A percentile compares a stretch with the other conserved stretches of the same genome.
phyloP scores from a whole-genome alignment of 768 basidiomycete genomes.

The Kwoniella heveanensis region DNA sequence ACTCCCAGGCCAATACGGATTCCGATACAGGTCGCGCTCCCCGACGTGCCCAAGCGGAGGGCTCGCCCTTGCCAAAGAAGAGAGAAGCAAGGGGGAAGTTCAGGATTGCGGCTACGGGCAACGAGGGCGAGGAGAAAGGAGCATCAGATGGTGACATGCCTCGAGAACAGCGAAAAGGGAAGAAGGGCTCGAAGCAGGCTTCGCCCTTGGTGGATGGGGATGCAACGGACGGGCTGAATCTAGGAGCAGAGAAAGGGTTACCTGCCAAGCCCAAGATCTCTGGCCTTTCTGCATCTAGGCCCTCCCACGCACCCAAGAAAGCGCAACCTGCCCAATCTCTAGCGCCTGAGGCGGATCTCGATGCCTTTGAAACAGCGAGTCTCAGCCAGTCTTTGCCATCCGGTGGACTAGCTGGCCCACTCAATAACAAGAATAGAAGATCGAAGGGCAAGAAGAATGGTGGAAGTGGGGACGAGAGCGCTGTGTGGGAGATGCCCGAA shows the following conservation, averaged over 20 bases:
- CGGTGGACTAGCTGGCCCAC: neutral
- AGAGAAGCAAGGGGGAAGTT: neutral
- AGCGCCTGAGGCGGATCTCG: neutral
- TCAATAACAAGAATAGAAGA: conserved; percentile 1
- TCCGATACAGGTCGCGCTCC: neutral
- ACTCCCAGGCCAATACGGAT: neutral
- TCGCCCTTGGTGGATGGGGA: neutral
- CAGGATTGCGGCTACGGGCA: neutral
- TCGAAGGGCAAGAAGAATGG: conserved; percentile 20
- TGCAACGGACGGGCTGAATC: neutral
- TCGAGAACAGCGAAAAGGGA: conserved; percentile 7
- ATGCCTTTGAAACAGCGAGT: conserved; percentile 6
- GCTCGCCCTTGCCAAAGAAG: conserved; percentile 3
- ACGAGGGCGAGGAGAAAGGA: conserved; percentile 3
- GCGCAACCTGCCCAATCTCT: neutral
- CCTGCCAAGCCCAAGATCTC: conserved; percentile 12
- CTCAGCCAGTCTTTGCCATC: conserved; percentile 22
- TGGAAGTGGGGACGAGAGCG: conserved; percentile 36
- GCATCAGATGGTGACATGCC: conserved; percentile 5
- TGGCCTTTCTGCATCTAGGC: conserved; percentile 2
- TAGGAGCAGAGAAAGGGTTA: neutral
- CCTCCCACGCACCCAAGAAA: neutral
- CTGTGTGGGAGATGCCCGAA: conserved; percentile 46
- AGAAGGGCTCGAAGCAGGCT: conserved; percentile 7
- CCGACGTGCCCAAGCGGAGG: conserved; percentile 2